Percentiles rank a stretch among this genome's conserved stretches.
Conservation (phyloP, 371 early-diverging fungal species). For the Mortierella sp. region DNA sequence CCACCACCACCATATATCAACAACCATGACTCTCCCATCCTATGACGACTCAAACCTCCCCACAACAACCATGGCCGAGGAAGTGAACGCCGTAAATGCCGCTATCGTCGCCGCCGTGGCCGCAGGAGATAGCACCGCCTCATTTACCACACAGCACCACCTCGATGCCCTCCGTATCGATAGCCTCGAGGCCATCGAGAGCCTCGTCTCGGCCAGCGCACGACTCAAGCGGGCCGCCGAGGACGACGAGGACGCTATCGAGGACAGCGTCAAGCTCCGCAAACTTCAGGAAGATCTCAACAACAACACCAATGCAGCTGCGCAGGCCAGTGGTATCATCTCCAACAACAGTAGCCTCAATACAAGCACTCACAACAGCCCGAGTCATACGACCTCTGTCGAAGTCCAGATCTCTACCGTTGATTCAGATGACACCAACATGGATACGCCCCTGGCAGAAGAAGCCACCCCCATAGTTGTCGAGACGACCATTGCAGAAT, state of each 20-base stretch:
- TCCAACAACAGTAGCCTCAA: conserved; percentile 21
- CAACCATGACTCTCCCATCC: conserved; percentile 35
- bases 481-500: background rate
- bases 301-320: conserved; percentile 53
- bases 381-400: conserved; percentile 22
- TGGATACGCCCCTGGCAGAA: background rate
- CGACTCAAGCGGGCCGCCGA: conserved; percentile 44
- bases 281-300: conserved; percentile 55
- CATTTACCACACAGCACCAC: conserved; percentile 26
- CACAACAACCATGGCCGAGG: conserved; percentile 53
- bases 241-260: conserved; percentile 42
- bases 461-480: background rate
- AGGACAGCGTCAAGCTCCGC: conserved; percentile 54
- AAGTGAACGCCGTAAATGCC: conserved; percentile 48
- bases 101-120: conserved; percentile 57
- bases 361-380: conserved; percentile 32
- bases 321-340: conserved; percentile 43
- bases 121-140: conserved; percentile 41
- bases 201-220: conserved; percentile 18
- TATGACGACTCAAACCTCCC: conserved; percentile 32
- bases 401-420: conserved; percentile 25
- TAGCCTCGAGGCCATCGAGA: conserved; percentile 22
- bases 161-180: conserved; percentile 12
- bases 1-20: background rate
- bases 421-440: background rate